Percentiles rank a stretch among this genome's conserved stretches.
Evolutionary conservation across 2,329 filamentous ascomycete species (phyloP).

Genomic region (Diaporthe vexans): DNA sequence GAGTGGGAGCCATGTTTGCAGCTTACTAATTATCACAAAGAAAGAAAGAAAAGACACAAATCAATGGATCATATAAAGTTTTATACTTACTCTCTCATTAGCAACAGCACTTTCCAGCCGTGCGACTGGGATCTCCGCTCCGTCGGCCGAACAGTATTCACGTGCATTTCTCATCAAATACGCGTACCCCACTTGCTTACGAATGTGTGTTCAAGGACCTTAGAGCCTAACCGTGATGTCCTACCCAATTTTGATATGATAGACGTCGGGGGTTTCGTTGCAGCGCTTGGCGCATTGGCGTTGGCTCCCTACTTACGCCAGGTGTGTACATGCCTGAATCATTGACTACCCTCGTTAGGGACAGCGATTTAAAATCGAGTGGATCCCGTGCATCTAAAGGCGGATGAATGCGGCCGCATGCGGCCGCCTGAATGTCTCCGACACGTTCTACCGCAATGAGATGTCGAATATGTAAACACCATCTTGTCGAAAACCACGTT

Average conservation of each 20-base stretch:
- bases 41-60: neutral
- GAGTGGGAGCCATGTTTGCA: constrained; percentile 61
- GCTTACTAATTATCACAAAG: no score
- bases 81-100: neutral
- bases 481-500: neutral
- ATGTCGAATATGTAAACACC: no score
- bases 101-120: neutral
- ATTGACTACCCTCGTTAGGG: no score
- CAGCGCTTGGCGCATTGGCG: neutral
- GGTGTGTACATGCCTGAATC: no score
- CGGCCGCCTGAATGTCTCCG: neutral
- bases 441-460: no score
- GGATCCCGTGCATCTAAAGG: neutral
- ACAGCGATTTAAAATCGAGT: neutral
- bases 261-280: neutral
- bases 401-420: constrained; percentile 4
- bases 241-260: neutral
- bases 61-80: neutral
- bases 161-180: neutral
- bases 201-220: neutral
- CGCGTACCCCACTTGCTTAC: neutral
- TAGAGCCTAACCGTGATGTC: neutral
- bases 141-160: neutral
- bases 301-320: neutral
- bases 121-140: neutral